Conservation (phyloP, 1,284 basidiomycete genomes). For the Leccinum griseonigrum region DNA sequence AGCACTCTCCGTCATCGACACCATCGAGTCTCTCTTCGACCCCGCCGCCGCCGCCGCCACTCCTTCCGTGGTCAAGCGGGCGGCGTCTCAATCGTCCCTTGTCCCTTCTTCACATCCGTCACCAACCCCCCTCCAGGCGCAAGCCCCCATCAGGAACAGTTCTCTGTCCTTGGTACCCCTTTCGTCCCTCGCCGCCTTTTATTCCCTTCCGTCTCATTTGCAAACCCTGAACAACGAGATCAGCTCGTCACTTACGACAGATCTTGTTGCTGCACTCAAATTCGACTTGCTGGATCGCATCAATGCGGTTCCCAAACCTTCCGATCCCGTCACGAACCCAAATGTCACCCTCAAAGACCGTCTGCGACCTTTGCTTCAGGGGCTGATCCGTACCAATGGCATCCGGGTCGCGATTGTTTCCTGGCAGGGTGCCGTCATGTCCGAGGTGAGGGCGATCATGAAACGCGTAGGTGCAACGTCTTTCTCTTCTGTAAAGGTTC, state of each 20-base stretch:
- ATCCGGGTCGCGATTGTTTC: slow-evolving; percentile 66
- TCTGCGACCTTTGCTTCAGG: slow-evolving; percentile 70
- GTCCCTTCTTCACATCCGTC: slow-evolving; percentile 31
- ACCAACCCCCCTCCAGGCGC: slow-evolving; percentile 18
- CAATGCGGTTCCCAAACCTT: slow-evolving; percentile 25
- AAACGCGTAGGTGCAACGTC: slow-evolving; percentile 45
- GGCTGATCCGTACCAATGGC: slow-evolving; percentile 73
- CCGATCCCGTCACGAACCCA: slow-evolving; percentile 33
- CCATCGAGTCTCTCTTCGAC: slow-evolving; percentile 70
- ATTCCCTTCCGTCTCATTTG: slow-evolving; percentile 68
- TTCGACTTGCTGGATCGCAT: slow-evolving; percentile 64
- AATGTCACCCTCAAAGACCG: slow-evolving; percentile 53
- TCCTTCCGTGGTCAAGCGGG: slow-evolving; percentile 8
- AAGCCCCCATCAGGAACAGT: slow-evolving; percentile 16
- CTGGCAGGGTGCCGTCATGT: slow-evolving; percentile 78
- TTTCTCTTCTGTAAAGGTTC: slow-evolving; percentile 9
- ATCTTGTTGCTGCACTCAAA: slow-evolving; percentile 70
- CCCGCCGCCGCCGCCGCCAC: not conserved
- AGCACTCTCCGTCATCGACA: slow-evolving; percentile 75
- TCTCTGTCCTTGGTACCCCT: slow-evolving; percentile 42
- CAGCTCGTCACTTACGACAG: slow-evolving; percentile 72
- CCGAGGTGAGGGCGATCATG: slow-evolving; percentile 62
- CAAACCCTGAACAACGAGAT: slow-evolving; percentile 68
- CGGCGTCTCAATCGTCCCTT: slow-evolving; percentile 15
- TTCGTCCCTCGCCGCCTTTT: slow-evolving; percentile 67